Evolutionary conservation across 306 rosid genomes (phyloP).

Genomic region (Medicago lupulina): DNA sequence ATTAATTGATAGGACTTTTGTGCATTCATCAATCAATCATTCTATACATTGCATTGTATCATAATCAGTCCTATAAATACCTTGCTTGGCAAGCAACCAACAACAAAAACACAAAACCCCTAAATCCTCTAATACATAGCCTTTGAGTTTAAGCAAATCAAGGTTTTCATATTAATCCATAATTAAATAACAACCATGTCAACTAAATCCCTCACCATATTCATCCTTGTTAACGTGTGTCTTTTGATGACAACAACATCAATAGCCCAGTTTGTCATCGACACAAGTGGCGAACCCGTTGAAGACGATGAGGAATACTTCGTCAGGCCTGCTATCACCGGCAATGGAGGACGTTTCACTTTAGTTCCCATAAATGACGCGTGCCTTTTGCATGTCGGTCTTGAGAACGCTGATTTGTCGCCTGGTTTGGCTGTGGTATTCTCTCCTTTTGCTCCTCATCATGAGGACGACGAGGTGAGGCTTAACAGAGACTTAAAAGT

Average conservation of each 20-base stretch:
- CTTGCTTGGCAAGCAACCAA: not conserved
- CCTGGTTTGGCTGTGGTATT: conserved; percentile 37
- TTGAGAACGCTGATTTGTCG: conserved; percentile 37
- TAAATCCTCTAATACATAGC: not conserved
- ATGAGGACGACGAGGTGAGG: conserved; percentile 26
- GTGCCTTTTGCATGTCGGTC: conserved; percentile 58
- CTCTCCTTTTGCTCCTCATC: conserved; percentile 36
- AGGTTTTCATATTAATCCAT: not conserved
- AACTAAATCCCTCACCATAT: not conserved
- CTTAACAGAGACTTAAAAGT: conserved; percentile 44
- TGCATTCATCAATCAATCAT: not conserved
- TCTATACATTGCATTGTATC: not conserved
- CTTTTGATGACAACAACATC: conserved; percentile 46
- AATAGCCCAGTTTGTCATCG: conserved; percentile 46
- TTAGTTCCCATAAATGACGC: conserved; percentile 43
- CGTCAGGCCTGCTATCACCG: conserved; percentile 67
- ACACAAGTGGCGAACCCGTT: conserved; percentile 53
- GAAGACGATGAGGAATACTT: conserved; percentile 51
- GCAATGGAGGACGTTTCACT: conserved; percentile 61
- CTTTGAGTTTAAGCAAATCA: too few relatives aligned
- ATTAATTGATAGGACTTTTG: not conserved
- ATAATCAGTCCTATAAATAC: not conserved
- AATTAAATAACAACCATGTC: conserved; percentile 1
- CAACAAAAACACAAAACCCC: not conserved
- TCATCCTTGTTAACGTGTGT: conserved; percentile 15